These are phyloP conservation scores for Aegilops tauschii DNA, from an alignment of 176 grass and related monocot genomes.

Conservation along the genomic window DNA sequence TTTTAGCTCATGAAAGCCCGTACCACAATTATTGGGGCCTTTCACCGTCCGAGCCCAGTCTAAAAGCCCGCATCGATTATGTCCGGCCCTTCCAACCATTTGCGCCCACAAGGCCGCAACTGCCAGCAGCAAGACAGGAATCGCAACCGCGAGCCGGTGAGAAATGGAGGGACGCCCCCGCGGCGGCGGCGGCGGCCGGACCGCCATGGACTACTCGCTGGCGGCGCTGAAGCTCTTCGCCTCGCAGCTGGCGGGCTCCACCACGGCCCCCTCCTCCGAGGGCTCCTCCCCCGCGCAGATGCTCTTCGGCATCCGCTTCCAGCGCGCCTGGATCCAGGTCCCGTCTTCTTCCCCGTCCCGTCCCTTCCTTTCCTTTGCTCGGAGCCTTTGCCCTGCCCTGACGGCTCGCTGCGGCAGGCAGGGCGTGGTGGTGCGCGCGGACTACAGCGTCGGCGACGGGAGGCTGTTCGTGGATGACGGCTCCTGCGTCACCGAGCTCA, in stretches of 20 bases:
- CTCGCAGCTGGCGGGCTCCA: slow-evolving; percentile 43
- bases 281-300: slow-evolving; percentile 33
- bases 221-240: slow-evolving; percentile 84
- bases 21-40: too few relatives aligned
- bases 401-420: slow-evolving; percentile 39
- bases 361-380: neutral
- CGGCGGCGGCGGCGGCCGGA: slow-evolving; percentile 28
- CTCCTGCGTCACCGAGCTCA: slow-evolving; percentile 52
- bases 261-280: slow-evolving; percentile 22
- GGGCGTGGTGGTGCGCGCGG: slow-evolving; percentile 54
- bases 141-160: too few relatives aligned
- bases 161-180: neutral
- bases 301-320: slow-evolving; percentile 76
- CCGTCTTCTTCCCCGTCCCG: neutral
- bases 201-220: slow-evolving; percentile 67
- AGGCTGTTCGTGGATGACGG: slow-evolving; percentile 68
- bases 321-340: slow-evolving; percentile 94
- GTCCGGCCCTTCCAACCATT: too few relatives aligned
- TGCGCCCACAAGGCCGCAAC: too few relatives aligned
- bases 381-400: neutral
- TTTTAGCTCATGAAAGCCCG: too few relatives aligned
- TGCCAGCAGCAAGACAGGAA: too few relatives aligned
- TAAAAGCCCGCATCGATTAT: too few relatives aligned
- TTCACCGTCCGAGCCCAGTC: too few relatives aligned
- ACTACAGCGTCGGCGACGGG: slow-evolving; percentile 30